Evolutionary conservation across 441 rosid genomes (phyloP), one percentile per base, ranked within the genome.

Genomic region (Lepidium campestre): DNA sequence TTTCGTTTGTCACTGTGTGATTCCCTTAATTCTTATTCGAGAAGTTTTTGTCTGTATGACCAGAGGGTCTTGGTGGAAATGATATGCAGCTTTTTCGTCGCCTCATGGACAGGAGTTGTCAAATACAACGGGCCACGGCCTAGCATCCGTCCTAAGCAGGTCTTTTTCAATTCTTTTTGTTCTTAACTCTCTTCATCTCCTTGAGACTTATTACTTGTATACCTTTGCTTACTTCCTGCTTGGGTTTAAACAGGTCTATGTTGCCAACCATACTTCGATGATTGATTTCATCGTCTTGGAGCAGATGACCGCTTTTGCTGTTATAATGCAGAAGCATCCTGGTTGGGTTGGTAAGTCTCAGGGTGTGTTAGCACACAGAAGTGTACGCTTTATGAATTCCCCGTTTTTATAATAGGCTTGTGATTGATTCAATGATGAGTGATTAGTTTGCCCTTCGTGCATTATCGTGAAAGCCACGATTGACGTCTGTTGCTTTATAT

Each of bases 301-400:
- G 77, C 98, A 90, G 80, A 90, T 94, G 98, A 91, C 91, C 17
- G 90, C 97, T 65, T 91, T 94, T 77, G 94, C 99, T 68, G 98
- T 94, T 66, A 91, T 88, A 45, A 91, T 91, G 99, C 98, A 94
- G 77, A 94, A 94, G 72, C 99, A 94, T 79, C 96, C 98, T 78
- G 99, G 99, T 70, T 94, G 99, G 99, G 98, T 91, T 83, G 99
- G 98, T 88, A 78, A 83, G 97, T 79, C 57, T 45, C 68, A 40
- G 18, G 23, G n/a, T 60, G 20, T 49, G 10, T 14, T 37, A 47
- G 17, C 7, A 0, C 29, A 1, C n/a, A 23, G 1, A 66, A 59
- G 39, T 73, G 59, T 73, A 65, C 37, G 46, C 49, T 48, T 36
- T 50, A 8, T 73, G 53, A 6, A 45, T 18, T 13, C 46, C 62